Conservation (phyloP, 768 basidiomycete genomes). For the Dendrothele bispora region DNA sequence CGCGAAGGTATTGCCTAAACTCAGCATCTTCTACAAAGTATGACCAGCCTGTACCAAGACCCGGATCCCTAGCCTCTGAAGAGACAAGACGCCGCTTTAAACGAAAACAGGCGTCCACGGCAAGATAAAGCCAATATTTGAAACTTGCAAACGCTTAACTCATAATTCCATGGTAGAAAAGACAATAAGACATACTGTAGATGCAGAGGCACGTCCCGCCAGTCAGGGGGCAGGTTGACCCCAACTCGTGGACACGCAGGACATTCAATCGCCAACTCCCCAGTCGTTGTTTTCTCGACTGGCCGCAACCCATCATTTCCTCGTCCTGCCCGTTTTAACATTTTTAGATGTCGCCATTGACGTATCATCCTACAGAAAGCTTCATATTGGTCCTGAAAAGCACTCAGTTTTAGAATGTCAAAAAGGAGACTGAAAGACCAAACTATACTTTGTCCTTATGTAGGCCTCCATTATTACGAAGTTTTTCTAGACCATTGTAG, state of each 20-base stretch:
- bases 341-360: slow-evolving; percentile 9
- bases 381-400: slow-evolving; percentile 7
- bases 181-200: too few relatives aligned
- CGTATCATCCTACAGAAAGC: slow-evolving; percentile 3
- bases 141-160: too few relatives aligned
- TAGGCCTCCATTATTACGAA: neutral
- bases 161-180: too few relatives aligned
- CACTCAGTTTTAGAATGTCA: neutral
- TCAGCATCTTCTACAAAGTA: slow-evolving; percentile 8
- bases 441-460: neutral
- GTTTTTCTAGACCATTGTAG: neutral
- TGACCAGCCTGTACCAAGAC: slow-evolving; percentile 8
- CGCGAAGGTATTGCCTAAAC: slow-evolving; percentile 6
- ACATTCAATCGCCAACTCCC: slow-evolving; percentile 15
- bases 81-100: slow-evolving; percentile 12
- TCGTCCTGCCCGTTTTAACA: slow-evolving; percentile 12
- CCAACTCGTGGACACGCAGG: slow-evolving; percentile 15
- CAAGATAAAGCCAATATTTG: slow-evolving; percentile 12
- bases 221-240: slow-evolving; percentile 12
- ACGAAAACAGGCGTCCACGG: slow-evolving; percentile 22
- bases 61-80: slow-evolving; percentile 6
- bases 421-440: neutral
- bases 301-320: slow-evolving; percentile 2
- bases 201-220: slow-evolving; percentile 7
- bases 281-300: slow-evolving; percentile 3